phyloP scores from a whole-genome alignment of 768 basidiomycete species.

The Kwoniella sp. region DNA sequence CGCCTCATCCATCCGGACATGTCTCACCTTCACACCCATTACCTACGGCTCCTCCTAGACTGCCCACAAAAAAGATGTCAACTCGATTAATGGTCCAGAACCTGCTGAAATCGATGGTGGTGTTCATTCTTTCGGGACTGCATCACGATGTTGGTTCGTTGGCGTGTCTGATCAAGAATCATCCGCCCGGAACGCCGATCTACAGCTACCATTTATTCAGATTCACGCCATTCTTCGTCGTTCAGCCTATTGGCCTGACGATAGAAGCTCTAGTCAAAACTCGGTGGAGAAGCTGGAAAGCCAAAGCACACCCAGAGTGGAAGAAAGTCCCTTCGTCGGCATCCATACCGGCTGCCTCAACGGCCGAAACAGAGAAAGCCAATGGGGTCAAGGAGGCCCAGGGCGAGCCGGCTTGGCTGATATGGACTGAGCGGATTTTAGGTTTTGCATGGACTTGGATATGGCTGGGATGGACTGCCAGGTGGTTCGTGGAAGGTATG shows the following conservation, averaged over 20 bases:
- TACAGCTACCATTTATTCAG: slow-evolving; percentile 15
- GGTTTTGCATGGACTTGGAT: slow-evolving; percentile 47
- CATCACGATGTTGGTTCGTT: slow-evolving; percentile 37
- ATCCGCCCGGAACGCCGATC: not conserved
- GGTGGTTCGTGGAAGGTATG: slow-evolving; percentile 40
- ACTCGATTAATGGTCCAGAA: slow-evolving; percentile 27
- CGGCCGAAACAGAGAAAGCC: too few species aligned
- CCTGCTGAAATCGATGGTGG: slow-evolving; percentile 42
- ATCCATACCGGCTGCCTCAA: too few species aligned
- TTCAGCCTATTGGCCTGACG: slow-evolving; percentile 42
- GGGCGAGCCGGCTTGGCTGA: slow-evolving; percentile 28
- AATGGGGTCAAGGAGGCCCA: not conserved
- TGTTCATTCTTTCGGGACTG: slow-evolving; percentile 42
- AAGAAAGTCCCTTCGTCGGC: not conserved
- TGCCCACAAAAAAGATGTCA: slow-evolving; percentile 5
- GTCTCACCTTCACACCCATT: slow-evolving; percentile 35
- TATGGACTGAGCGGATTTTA: slow-evolving; percentile 31
- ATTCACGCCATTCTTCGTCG: slow-evolving; percentile 41
- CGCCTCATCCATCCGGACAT: slow-evolving; percentile 19
- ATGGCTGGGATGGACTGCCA: slow-evolving; percentile 45
- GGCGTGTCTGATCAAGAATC: slow-evolving; percentile 12
- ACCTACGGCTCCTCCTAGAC: slow-evolving; percentile 15
- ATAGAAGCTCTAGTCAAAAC: slow-evolving; percentile 41
- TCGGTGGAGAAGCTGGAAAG: slow-evolving; percentile 22
- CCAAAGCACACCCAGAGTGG: slow-evolving; percentile 7